A percentile compares a stretch with the other conserved stretches of the same genome.
These are phyloP conservation scores for Eimeria brunetti DNA, from an alignment of 169 alveolate genomes.

Conservation along the genomic window DNA sequence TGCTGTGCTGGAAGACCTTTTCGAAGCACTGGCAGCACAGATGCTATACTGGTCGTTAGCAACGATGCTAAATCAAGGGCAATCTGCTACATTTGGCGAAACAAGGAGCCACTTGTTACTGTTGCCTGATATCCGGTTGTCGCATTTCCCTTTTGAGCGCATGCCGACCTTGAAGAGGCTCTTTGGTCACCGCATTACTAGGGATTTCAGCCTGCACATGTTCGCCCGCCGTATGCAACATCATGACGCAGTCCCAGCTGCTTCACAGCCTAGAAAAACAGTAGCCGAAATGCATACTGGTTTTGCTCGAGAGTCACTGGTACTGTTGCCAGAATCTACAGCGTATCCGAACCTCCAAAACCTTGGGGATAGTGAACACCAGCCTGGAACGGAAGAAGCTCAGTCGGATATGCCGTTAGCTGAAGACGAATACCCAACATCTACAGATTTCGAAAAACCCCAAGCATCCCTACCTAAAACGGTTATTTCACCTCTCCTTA, in stretches of 20 bases:
- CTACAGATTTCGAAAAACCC: not conserved
- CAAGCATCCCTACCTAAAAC: not conserved
- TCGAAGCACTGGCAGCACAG: conserved; percentile 48
- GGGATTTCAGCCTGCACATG: conserved; percentile 72
- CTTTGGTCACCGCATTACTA: conserved; percentile 50
- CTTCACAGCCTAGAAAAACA: conserved; percentile 24
- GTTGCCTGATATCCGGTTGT: conserved; percentile 59
- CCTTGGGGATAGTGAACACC: not conserved
- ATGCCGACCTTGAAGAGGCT: conserved; percentile 30
- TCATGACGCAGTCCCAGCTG: not conserved
- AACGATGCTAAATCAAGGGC: conserved; percentile 43
- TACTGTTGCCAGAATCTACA: conserved; percentile 39
- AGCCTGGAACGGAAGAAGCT: not conserved
- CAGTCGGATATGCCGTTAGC: not conserved
- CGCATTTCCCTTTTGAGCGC: conserved; percentile 61
- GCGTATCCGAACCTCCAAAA: conserved; percentile 5
- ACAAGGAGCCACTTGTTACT: conserved; percentile 39
- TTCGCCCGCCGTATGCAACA: conserved; percentile 67
- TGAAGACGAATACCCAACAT: not conserved
- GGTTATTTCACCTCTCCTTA: conserved; percentile 3
- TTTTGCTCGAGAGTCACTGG: conserved; percentile 24
- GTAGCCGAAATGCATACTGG: conserved; percentile 63
- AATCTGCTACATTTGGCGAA: conserved; percentile 12
- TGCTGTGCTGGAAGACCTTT: conserved; percentile 20
- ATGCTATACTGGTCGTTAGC: conserved; percentile 40